Evolutionary conservation across 2,329 filamentous ascomycete species (phyloP).

Genomic region (Botrytis pseudocinerea): DNA sequence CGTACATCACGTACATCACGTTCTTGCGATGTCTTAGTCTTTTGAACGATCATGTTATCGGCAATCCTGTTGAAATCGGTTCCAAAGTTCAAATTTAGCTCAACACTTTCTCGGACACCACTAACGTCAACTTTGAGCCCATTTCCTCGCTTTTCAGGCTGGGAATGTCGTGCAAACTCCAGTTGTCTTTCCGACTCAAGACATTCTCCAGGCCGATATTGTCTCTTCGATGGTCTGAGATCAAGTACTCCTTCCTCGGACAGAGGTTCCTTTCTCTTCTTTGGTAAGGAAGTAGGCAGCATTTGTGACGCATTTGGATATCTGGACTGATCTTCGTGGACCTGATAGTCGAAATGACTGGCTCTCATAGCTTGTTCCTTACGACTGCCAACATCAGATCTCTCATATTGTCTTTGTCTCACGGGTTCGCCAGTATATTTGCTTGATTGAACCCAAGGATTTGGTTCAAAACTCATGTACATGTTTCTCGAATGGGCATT

Average conservation of each 20-base stretch:
- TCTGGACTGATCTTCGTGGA: background rate
- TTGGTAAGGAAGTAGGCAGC: background rate
- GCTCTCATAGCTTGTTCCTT: background rate
- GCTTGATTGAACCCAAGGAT: background rate
- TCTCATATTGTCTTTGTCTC: background rate
- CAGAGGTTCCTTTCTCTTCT: background rate
- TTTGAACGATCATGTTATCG: background rate
- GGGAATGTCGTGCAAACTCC: background rate
- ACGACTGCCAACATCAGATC: background rate
- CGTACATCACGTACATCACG: no score
- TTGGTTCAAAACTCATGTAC: background rate
- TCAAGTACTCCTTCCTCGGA: background rate
- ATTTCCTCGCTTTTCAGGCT: background rate
- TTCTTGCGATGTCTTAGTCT: background rate
- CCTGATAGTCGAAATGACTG: no score
- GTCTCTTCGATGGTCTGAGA: background rate
- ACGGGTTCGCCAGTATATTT: background rate
- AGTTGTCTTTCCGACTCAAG: background rate
- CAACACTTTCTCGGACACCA: background rate
- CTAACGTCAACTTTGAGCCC: background rate
- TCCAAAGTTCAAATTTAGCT: no score
- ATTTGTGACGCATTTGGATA: background rate
- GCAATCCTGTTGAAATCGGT: fast-evolving
- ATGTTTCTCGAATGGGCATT: background rate
- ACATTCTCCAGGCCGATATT: background rate